These are phyloP conservation scores for Herpotrichia juniperi DNA, from an alignment of 2,329 filamentous ascomycete genomes.

Conservation along the genomic window DNA sequence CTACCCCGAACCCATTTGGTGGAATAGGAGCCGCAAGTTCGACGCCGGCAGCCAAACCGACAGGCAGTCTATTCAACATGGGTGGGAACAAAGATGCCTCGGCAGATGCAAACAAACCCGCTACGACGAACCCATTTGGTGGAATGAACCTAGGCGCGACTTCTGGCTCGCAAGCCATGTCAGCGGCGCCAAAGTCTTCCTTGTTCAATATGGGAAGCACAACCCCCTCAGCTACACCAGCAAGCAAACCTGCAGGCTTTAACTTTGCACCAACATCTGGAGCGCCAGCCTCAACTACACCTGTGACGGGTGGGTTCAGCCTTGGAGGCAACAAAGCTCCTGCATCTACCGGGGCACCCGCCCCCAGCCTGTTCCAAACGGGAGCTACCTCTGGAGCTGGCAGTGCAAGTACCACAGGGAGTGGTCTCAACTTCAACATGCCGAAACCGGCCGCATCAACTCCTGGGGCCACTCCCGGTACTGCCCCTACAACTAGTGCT, in stretches of 20 bases:
- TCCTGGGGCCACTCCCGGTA: conserved; percentile 8
- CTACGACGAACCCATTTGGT: conserved; percentile 29
- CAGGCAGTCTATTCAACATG: conserved; percentile 27
- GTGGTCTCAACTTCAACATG: conserved; percentile 18
- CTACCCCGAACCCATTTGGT: conserved; percentile 39
- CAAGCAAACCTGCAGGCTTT: conserved; percentile 34
- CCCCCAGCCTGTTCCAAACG: conserved; percentile 23
- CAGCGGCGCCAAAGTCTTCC: conserved; percentile 39
- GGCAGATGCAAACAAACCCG: conserved; percentile 39
- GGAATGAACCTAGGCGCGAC: conserved; percentile 26
- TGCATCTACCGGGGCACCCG: conserved; percentile 27
- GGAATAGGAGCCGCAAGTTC: conserved; percentile 23
- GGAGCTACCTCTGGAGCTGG: conserved; percentile 10
- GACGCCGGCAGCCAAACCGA: conserved; percentile 27
- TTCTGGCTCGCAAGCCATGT: conserved; percentile 37
- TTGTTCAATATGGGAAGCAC: conserved; percentile 36
- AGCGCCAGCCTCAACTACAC: conserved; percentile 25
- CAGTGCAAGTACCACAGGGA: conserved; percentile 7
- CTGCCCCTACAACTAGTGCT: conserved; percentile 9
- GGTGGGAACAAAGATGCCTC: conserved; percentile 33
- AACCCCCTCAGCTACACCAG: conserved; percentile 35
- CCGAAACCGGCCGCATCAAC: not conserved
- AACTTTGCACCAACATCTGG: conserved; percentile 31
- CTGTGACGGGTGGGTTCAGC: conserved; percentile 18
- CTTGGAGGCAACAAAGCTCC: conserved; percentile 31